phyloP scores from a whole-genome alignment of 306 rosid species.

The Begonia loranthoides region DNA sequence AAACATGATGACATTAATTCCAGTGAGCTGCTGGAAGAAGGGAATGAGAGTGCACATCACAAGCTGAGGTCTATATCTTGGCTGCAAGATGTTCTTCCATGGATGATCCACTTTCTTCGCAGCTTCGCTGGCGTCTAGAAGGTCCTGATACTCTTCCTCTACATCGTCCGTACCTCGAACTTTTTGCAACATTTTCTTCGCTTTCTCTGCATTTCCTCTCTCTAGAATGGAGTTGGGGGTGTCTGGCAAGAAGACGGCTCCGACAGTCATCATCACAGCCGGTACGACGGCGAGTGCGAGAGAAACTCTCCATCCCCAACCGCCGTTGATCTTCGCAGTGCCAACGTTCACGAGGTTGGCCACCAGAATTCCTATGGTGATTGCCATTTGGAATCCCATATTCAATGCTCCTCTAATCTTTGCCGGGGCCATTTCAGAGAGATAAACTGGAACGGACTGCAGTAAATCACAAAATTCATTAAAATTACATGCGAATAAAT shows the following conservation, averaged over 20 bases:
- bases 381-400: slow-evolving; percentile 35
- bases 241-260: slow-evolving; percentile 8
- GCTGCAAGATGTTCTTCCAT: slow-evolving; percentile 6
- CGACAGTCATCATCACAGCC: slow-evolving; percentile 12
- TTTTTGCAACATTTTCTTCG: slow-evolving; percentile 8
- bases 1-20: slow-evolving; percentile 11
- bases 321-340: slow-evolving; percentile 4
- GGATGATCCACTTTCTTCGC: slow-evolving; percentile 8
- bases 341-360: slow-evolving; percentile 9
- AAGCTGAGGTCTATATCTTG: slow-evolving; percentile 12
- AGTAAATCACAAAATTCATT: neutral
- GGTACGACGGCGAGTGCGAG: slow-evolving; percentile 9
- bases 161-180: slow-evolving; percentile 9
- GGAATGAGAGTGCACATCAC: slow-evolving; percentile 5
- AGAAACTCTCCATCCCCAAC: slow-evolving; percentile 16
- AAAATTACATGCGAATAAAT: no score
- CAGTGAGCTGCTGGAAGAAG: slow-evolving; percentile 11
- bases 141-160: slow-evolving; percentile 7
- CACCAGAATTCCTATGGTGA: slow-evolving; percentile 10
- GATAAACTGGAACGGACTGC: slow-evolving; percentile 35
- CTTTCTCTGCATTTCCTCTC: slow-evolving; percentile 8
- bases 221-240: slow-evolving; percentile 13
- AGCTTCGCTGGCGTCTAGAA: slow-evolving; percentile 1
- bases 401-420: slow-evolving; percentile 39
- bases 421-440: slow-evolving; percentile 35